These are phyloP conservation scores for Protomyces arabidopsidicola DNA, from an alignment of 1,139 yeast genomes.

Conservation along the genomic window DNA sequence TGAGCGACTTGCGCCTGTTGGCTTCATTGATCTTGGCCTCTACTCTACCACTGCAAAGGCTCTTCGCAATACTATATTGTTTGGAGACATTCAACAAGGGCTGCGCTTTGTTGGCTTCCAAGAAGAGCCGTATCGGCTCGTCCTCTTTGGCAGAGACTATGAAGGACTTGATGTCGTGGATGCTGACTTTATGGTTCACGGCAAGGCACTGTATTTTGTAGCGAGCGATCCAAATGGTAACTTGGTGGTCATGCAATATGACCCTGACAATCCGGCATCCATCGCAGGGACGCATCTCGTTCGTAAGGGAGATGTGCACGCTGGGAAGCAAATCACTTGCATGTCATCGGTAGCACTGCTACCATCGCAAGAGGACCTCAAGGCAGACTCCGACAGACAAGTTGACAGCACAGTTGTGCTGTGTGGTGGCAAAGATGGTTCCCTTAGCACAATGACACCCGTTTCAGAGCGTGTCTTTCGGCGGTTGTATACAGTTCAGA, in stretches of 20 bases:
- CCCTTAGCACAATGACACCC: slow-evolving; percentile 69
- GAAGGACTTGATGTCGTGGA: slow-evolving; percentile 55
- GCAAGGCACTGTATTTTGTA: slow-evolving; percentile 61
- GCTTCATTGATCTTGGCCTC: slow-evolving; percentile 79
- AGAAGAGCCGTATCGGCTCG: slow-evolving; percentile 85
- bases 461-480: slow-evolving; percentile 70
- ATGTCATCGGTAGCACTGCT: slow-evolving; percentile 46
- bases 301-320: slow-evolving; percentile 64
- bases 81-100: slow-evolving; percentile 80
- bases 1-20: slow-evolving; percentile 81
- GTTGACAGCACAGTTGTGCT: slow-evolving; percentile 48
- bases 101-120: slow-evolving; percentile 85
- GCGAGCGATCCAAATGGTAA: slow-evolving; percentile 66
- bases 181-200: slow-evolving; percentile 68
- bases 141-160: slow-evolving; percentile 70
- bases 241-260: slow-evolving; percentile 76
- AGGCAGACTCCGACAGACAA: slow-evolving; percentile 32
- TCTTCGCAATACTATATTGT: slow-evolving; percentile 68
- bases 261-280: slow-evolving; percentile 75
- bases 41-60: slow-evolving; percentile 76
- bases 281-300: slow-evolving; percentile 72
- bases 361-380: slow-evolving; percentile 39
- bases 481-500: slow-evolving; percentile 77
- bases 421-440: slow-evolving; percentile 66
- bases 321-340: slow-evolving; percentile 59